phyloP scores from a whole-genome alignment of 495 filamentous ascomycete genomes.

The Penicillium pulvis region DNA sequence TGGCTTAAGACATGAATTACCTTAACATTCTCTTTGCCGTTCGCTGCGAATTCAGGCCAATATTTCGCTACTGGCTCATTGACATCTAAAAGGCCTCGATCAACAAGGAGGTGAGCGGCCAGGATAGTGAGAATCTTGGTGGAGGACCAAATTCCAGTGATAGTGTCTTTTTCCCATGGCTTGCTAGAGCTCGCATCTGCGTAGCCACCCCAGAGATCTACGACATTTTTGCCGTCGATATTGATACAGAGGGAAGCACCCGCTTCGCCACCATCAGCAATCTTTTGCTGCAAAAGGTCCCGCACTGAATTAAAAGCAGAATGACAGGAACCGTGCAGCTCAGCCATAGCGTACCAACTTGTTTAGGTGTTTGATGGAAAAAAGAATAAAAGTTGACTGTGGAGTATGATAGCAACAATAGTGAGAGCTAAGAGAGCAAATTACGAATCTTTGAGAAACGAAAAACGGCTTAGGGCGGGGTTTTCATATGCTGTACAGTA shows the following conservation, averaged over 20 bases:
- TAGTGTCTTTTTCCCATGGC: constrained; percentile 44
- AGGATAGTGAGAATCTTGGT: constrained; percentile 42
- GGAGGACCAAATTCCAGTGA: constrained; percentile 40
- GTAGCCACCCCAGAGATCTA: constrained; percentile 52
- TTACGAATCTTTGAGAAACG: too few relatives aligned
- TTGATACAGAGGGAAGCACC: constrained; percentile 46
- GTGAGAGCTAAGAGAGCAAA: too few relatives aligned
- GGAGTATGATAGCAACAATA: too few relatives aligned
- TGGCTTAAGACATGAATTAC: constrained; percentile 48
- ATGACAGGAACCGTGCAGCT: constrained; percentile 37
- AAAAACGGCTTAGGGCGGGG: too few relatives aligned
- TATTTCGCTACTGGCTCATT: constrained; percentile 41
- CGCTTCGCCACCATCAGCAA: constrained; percentile 37
- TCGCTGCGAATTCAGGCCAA: constrained; percentile 49
- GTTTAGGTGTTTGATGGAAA: too few relatives aligned
- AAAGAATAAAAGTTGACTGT: too few relatives aligned
- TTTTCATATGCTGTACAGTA: too few relatives aligned
- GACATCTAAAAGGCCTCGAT: constrained; percentile 39
- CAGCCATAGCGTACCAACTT: constrained; percentile 23
- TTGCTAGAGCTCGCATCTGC: constrained; percentile 23
- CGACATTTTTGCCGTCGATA: constrained; percentile 40
- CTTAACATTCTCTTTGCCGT: constrained; percentile 40
- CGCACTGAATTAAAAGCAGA: constrained; percentile 37
- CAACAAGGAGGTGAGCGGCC: constrained; percentile 38
- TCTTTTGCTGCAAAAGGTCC: constrained; percentile 28